Evolutionary conservation across 352 stramenopile genomes (phyloP), one percentile per base, ranked within the genome.

Genomic region (Nothophytophthora sp.): DNA sequence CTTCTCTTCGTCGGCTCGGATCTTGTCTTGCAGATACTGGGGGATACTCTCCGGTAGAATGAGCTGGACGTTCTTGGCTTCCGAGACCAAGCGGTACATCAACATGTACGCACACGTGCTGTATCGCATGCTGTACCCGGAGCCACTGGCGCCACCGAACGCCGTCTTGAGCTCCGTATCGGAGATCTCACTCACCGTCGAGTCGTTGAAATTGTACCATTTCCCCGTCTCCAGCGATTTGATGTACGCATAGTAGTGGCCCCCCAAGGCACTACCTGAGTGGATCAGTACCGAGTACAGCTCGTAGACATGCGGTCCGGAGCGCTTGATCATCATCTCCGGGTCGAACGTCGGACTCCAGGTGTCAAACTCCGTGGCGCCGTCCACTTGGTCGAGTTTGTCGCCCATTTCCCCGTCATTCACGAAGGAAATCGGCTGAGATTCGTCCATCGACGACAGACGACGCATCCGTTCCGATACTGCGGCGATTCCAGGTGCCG

Each of bases 191-290:
- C 57, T 85, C 27, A 93, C 83, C 19, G 63, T 88, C 13, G 79
- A 89, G 48, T 96, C 86, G 40, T 96, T 96, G 36, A 96, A 96
- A 45, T 96, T 90, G 60, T 87, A 93, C 86, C 86, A 96, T 42
- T 85, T 83, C 29, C 66, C 82, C 8, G 56, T 80, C 40, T 92
- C 86, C 19, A 94, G 68, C 46, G 79, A 89, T 52, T 92, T 92
- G 55, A 98, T 98, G 70, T 96, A 98, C 20, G 92, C 90, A 59
- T 96, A 98, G 66, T 98, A 98, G 64, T 98, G 92, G 10, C 92
- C 92, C 19, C 87, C 86, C 18, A 96, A 60, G 2, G 92, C 90
- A 42, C 91, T 96, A n/a, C 92, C 92, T 28, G 76, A 93, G 66
- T 98, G 92, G 35, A 98, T 94, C 6, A 98, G 69, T 20, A 98